These are phyloP conservation scores for Elongisporangium anandrum DNA, from an alignment of 352 stramenopile genomes.

Conservation along the genomic window DNA sequence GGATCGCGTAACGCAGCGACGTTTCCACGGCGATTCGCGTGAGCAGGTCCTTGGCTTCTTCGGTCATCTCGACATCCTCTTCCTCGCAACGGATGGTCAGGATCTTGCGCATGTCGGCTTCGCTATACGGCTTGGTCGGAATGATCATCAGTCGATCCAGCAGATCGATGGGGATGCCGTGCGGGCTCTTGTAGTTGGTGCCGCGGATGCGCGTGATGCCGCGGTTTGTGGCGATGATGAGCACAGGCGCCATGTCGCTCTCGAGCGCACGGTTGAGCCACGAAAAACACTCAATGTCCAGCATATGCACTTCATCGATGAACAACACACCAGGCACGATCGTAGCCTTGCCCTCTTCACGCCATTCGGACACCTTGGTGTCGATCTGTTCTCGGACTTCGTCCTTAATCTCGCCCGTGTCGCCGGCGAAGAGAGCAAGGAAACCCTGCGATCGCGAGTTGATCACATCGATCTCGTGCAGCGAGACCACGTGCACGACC, in stretches of 20 bases:
- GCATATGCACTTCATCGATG: conserved; percentile 99
- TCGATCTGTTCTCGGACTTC: conserved; percentile 99
- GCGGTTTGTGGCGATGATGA: conserved; percentile 99
- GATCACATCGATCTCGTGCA: conserved; percentile 99
- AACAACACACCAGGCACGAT: conserved; percentile 99
- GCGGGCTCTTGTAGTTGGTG: conserved; percentile 98
- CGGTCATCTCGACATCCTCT: conserved; percentile 98
- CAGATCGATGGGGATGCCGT: conserved; percentile 98
- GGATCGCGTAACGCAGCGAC: conserved; percentile 98
- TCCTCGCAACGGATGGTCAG: conserved; percentile 96
- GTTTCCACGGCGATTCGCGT: conserved; percentile 98
- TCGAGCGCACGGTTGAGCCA: conserved; percentile 99
- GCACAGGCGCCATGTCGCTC: conserved; percentile 95
- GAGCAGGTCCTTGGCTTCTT: conserved; percentile 95
- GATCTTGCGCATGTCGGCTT: conserved; percentile 96
- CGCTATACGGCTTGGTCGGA: conserved; percentile 94
- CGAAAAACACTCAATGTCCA: conserved; percentile 99
- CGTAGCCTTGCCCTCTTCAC: conserved; percentile 95
- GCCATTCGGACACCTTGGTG: conserved; percentile 96
- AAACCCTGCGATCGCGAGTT: conserved; percentile 99
- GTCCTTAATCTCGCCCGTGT: conserved; percentile 99
- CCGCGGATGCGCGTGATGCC: conserved; percentile 98
- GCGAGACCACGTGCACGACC: conserved; percentile 95
- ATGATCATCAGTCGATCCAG: conserved; percentile 99
- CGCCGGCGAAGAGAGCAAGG: conserved; percentile 97